These are phyloP conservation scores for Talaromyces islandicus DNA, from an alignment of 2,329 filamentous ascomycete species.

Conservation along the genomic window DNA sequence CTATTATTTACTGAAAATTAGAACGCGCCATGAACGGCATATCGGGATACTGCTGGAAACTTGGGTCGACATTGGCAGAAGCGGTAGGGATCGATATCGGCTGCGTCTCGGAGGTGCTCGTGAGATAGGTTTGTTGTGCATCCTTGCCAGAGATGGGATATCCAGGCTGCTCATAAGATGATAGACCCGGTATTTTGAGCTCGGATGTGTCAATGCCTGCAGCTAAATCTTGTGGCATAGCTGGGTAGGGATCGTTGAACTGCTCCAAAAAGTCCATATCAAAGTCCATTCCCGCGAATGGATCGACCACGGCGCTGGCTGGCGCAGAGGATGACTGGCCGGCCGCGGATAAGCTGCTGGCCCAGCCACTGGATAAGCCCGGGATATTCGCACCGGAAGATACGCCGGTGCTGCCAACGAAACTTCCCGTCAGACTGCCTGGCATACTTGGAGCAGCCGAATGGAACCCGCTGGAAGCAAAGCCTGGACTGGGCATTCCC, in stretches of 20 bases:
- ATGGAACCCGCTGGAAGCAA: slow-evolving; percentile 24
- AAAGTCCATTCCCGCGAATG: slow-evolving; percentile 33
- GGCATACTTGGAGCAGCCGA: slow-evolving; percentile 30
- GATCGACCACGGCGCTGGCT: slow-evolving; percentile 23
- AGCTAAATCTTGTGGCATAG: slow-evolving; percentile 25
- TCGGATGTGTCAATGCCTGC: slow-evolving; percentile 16
- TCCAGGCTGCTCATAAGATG: neutral
- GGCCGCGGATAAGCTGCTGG: slow-evolving; percentile 24
- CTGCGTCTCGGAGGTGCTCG: slow-evolving; percentile 5
- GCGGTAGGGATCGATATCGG: slow-evolving; percentile 7
- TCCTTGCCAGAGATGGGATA: neutral
- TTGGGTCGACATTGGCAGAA: neutral
- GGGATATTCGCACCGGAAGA: slow-evolving; percentile 15
- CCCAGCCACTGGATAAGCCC: slow-evolving; percentile 25
- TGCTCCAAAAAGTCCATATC: slow-evolving; percentile 33
- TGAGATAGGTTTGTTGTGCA: neutral
- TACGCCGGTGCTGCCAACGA: slow-evolving; percentile 27
- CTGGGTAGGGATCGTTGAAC: slow-evolving; percentile 28
- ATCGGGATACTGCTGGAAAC: slow-evolving; percentile 4
- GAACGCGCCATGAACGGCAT: slow-evolving; percentile 1
- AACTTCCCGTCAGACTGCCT: slow-evolving; percentile 30
- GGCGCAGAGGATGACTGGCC: slow-evolving; percentile 28
- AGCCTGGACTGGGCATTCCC: slow-evolving; percentile 26
- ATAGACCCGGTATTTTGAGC: neutral
- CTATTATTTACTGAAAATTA: neutral